Evolutionary conservation across 257 asterid genomes (phyloP).

Genomic region (Solanum chaucha): DNA sequence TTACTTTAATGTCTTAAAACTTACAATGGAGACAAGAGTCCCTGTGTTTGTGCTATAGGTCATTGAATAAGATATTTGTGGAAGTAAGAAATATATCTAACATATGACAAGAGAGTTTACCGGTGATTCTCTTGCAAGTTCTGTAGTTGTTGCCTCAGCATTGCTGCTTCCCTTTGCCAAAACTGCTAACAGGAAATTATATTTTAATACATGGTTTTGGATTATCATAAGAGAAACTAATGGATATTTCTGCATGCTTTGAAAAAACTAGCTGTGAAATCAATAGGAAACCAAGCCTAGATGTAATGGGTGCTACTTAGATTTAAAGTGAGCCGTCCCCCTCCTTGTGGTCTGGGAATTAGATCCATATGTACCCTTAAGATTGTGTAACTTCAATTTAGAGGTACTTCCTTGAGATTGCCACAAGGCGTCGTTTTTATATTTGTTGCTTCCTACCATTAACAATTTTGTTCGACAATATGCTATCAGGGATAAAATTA

Average conservation of each 20-base stretch:
- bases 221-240: neutral
- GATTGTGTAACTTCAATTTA: neutral
- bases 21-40: neutral
- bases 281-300: neutral
- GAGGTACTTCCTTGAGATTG: neutral
- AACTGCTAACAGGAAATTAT: constrained; percentile 26
- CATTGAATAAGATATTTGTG: neutral
- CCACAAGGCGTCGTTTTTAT: neutral
- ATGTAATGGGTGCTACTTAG: neutral
- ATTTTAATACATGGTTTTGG: neutral
- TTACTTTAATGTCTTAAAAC: neutral
- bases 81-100: neutral
- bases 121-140: constrained; percentile 56
- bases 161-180: constrained; percentile 64
- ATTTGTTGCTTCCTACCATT: neutral
- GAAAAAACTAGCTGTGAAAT: neutral
- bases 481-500: neutral
- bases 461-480: neutral
- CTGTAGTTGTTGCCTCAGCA: constrained; percentile 52
- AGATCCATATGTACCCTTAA: neutral
- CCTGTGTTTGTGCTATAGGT: neutral
- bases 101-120: constrained; percentile 15
- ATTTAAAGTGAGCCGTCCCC: neutral
- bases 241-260: neutral
- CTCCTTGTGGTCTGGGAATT: neutral